phyloP scores from a whole-genome alignment of 2,329 filamentous ascomycete genomes.

The Ophiosphaerella korrae region DNA sequence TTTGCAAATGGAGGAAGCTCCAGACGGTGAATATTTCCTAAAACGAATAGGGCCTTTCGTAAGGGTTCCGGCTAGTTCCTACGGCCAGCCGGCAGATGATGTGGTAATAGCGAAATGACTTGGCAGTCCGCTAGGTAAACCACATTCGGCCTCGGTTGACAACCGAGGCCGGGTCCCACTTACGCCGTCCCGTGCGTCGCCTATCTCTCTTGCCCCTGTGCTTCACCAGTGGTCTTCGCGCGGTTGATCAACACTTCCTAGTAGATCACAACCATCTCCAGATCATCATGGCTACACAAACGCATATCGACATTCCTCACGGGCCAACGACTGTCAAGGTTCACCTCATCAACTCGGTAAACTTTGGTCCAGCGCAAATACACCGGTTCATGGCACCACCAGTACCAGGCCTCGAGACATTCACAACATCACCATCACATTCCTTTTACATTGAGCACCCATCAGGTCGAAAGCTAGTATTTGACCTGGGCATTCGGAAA shows the following conservation, averaged over 20 bases:
- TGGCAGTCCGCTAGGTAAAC: neutral
- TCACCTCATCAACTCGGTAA: conserved; percentile 47
- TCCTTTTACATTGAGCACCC: conserved; percentile 58
- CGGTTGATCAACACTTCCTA: neutral
- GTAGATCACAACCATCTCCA: neutral
- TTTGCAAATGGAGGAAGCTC: neutral
- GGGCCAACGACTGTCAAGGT: conserved; percentile 12
- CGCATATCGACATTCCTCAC: conserved; percentile 10
- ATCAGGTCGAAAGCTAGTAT: conserved; percentile 49
- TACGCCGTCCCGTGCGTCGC: no score
- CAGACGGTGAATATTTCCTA: no score
- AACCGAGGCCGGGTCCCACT: no score
- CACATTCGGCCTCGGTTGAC: neutral
- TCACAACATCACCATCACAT: conserved; percentile 43
- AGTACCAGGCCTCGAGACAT: conserved; percentile 22
- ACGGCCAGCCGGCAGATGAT: no score
- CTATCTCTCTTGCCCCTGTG: no score
- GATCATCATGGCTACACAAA: conserved; percentile 5
- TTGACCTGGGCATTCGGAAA: conserved; percentile 55
- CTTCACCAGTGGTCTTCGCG: no score
- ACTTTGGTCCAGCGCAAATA: conserved; percentile 33
- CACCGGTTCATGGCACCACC: conserved; percentile 33
- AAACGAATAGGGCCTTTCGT: no score
- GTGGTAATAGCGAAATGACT: neutral
- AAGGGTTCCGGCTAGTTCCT: no score